These are phyloP conservation scores for Ambrosiella cleistominuta DNA, from an alignment of 2,329 filamentous ascomycete genomes.

Conservation along the genomic window DNA sequence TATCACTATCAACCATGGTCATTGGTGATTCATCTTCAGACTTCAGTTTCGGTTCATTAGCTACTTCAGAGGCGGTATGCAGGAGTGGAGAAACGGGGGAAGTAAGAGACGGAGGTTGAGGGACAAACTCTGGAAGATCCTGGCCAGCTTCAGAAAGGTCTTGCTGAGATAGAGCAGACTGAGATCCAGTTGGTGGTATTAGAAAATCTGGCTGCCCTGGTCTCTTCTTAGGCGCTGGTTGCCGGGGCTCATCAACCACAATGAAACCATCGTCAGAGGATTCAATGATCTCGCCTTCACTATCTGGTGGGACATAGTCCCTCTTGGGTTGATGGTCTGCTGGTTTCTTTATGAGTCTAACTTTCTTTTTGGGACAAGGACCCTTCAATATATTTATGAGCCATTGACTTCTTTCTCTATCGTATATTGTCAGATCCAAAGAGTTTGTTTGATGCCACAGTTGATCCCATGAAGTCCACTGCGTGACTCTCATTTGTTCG, in stretches of 20 bases:
- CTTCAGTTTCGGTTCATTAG: too few relatives aligned
- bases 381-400: constrained; percentile 27
- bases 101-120: not conserved
- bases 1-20: too few relatives aligned
- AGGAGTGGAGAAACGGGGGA: not conserved
- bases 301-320: constrained; percentile 17
- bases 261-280: not conserved
- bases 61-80: too few relatives aligned
- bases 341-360: not conserved
- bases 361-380: constrained; percentile 16
- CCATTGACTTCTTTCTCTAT: constrained; percentile 38
- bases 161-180: too few relatives aligned
- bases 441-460: constrained; percentile 37
- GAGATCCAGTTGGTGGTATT: too few relatives aligned
- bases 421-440: constrained; percentile 48
- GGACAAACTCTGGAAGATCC: too few relatives aligned
- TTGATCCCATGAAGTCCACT: constrained; percentile 35
- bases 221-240: not conserved
- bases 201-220: too few relatives aligned
- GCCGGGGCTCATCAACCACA: not conserved
- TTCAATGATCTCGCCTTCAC: constrained; percentile 31
- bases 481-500: constrained; percentile 31
- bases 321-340: constrained; percentile 12
- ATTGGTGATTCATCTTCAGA: too few relatives aligned
- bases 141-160: too few relatives aligned